Evolutionary conservation across 2,329 filamentous ascomycete species (phyloP), one percentile per base, ranked within the genome.

Genomic region (Acephala macrosclerotiorum): DNA sequence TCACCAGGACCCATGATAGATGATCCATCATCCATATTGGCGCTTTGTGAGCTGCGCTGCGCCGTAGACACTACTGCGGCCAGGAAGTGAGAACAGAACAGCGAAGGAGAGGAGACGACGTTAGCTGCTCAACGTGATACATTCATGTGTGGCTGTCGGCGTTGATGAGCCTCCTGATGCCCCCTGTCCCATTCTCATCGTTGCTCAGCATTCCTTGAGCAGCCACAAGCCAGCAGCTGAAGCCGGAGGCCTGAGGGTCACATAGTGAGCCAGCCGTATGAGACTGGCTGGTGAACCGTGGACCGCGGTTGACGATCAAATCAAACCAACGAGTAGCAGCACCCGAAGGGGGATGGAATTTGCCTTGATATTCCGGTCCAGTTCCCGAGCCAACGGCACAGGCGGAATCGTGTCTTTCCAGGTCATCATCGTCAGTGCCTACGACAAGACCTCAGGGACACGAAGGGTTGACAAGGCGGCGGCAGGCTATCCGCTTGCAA

Each of bases 231-330:
- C 42, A 11, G 25, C 53, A 63, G 64, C 64, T 60, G 47, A 60
- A 20, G 22, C 5, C 7, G 35, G 9, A 22, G 64, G 49, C 38
- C 56, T 67, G 60, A 65, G 49, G 66, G 68, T 68, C 66, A 69
- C 69, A 71, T 68, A 66, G 62, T 68, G 65, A 65, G 63, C 49
- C 68, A 65, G 63, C 49, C 68, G 69, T 65, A 63, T 61, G 64
- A 66, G 63, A 47, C 61, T 57, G 33, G n/a, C 29, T 60, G 61
- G 68, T 67, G 65, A 68, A 57, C 55, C 36, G 45, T 69, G 66
- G 62, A 66, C 68, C 63, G 63, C 64, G 64, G 58, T 67, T 67
- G 68, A 67, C 68, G 66, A 72, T 70, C 68, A 68, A 68, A 66
- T 64, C 47, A 67, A 65, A 22, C 58, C 57, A 53, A 51, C 53